Conservation (phyloP, 805 yeast genomes). For the Candida patagonica region DNA sequence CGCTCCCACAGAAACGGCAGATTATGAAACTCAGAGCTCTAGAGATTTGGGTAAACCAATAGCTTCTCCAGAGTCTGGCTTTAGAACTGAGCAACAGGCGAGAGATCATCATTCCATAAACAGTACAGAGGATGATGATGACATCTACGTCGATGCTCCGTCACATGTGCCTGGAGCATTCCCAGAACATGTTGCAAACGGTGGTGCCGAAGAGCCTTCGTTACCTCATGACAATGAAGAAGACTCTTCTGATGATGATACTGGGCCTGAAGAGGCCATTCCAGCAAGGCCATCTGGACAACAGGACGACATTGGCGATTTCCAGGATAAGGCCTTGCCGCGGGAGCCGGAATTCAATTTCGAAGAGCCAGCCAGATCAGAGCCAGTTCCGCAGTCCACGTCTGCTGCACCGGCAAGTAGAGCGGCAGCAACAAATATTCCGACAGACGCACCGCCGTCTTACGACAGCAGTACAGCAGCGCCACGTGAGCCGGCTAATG, state of each 20-base stretch:
- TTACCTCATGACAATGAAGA: slow-evolving; percentile 10
- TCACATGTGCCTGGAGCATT: slow-evolving; percentile 11
- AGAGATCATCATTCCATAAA: not conserved
- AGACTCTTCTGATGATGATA: slow-evolving; percentile 25
- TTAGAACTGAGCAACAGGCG: not conserved
- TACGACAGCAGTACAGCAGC: no score
- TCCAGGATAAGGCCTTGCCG: slow-evolving; percentile 16
- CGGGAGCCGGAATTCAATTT: slow-evolving; percentile 37
- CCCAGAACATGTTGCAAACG: slow-evolving; percentile 5
- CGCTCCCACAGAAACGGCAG: not conserved
- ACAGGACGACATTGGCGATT: slow-evolving; percentile 7
- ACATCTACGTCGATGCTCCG: not conserved
- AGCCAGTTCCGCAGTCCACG: slow-evolving; percentile 6
- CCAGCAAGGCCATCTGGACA: slow-evolving; percentile 5
- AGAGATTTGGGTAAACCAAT: slow-evolving; percentile 14
- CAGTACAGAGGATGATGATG: slow-evolving; percentile 1
- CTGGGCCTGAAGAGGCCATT: slow-evolving; percentile 19
- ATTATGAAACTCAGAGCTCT: no score
- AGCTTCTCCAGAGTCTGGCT: not conserved
- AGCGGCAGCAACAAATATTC: not conserved
- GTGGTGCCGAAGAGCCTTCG: not conserved
- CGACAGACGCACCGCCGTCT: not conserved
- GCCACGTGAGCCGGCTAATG: slow-evolving; percentile 5
- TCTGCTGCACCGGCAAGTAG: slow-evolving; percentile 2
- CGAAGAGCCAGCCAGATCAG: slow-evolving; percentile 35